A percentile compares a stretch with the other conserved stretches of the same genome.
These are phyloP conservation scores for Bertia moriformis DNA, from an alignment of 2,329 filamentous ascomycete genomes.

Conservation along the genomic window DNA sequence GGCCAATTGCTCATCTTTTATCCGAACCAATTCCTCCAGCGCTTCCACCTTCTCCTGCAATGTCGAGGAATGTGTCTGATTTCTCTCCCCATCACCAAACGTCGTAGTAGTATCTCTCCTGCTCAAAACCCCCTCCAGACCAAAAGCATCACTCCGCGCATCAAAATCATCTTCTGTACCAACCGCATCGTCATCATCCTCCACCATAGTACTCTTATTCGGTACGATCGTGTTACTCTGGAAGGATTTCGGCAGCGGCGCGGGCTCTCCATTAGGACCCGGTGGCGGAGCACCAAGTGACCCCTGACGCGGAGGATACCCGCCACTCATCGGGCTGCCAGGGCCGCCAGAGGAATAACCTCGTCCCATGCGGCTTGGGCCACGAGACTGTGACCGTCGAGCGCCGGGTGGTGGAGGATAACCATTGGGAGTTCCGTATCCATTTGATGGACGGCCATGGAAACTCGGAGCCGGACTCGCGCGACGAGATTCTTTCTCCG, in stretches of 20 bases:
- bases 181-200: conserved; percentile 50
- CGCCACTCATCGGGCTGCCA: conserved; percentile 2
- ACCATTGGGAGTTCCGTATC: conserved; percentile 5
- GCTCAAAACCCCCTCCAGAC: conserved; percentile 26
- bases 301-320: background rate
- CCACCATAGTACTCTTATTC: conserved; percentile 62
- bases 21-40: background rate
- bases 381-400: conserved; percentile 1
- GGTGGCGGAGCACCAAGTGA: conserved; percentile 18
- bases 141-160: conserved; percentile 33
- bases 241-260: conserved; percentile 54
- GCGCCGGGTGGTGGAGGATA: background rate
- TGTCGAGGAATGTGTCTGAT: conserved; percentile 17
- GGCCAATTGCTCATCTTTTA: background rate
- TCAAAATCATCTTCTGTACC: conserved; percentile 34
- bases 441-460: conserved; percentile 27
- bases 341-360: conserved; percentile 16
- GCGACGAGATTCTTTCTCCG: conserved; percentile 32
- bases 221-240: conserved; percentile 64
- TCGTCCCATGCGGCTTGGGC: background rate
- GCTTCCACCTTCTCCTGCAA: conserved; percentile 27
- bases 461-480: conserved; percentile 34
- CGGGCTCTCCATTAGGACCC: conserved; percentile 28
- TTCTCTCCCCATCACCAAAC: conserved; percentile 31
- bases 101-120: conserved; percentile 14